Base-by-base conservation (phyloP, 164 flowering plant genomes). In the Vitis riparia region DNA sequence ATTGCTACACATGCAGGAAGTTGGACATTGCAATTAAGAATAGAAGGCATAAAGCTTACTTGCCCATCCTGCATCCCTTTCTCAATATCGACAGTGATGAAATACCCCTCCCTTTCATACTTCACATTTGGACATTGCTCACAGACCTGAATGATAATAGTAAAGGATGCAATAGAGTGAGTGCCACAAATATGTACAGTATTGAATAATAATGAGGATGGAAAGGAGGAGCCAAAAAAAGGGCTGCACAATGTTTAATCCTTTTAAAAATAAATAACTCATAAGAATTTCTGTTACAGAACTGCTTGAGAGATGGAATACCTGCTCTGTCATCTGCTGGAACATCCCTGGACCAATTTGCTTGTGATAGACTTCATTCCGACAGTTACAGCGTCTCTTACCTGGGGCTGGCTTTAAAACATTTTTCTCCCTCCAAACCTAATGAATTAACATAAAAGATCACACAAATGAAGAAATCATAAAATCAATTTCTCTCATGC, bases 271-370 rank as follows among this genome's bases (percentile, higher is more conserved):
- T 37, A 3, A 37, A 37, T 37, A 37, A 37, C 44, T 37, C 44
- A 37, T 37, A 37, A 37, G 7, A 37, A 37, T 3, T 3, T 37
- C 44, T 37, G 6, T 37, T 6, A 37, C 44, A 37, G 44, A 37
- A 37, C 8, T 59, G 37, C 30, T 29, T 4, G 14, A 32, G 19
- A 32, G n/a, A 1, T 63, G 17, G 51, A 12, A 17, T 80, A 94
- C 99, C 95, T 91, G 93, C 81, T 95, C 96, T 37, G 98, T 93
- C 88, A 93, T 89, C 84, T 96, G 99, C 81, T 96, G 99, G 79
- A 87, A 93, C 99, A 96, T 93, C 66, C 97, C 98, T 9, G 97
- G 98, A 68, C 96, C 99, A 73, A 93, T 92, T 85, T 96, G 98
- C 80, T 79, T 86, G 82, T 96, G 99, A 78, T 93, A 91, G 76